Evolutionary conservation across 805 yeast species (phyloP), one percentile per base, ranked within the genome.

Genomic region (Ogataea trehaloabstinens): DNA sequence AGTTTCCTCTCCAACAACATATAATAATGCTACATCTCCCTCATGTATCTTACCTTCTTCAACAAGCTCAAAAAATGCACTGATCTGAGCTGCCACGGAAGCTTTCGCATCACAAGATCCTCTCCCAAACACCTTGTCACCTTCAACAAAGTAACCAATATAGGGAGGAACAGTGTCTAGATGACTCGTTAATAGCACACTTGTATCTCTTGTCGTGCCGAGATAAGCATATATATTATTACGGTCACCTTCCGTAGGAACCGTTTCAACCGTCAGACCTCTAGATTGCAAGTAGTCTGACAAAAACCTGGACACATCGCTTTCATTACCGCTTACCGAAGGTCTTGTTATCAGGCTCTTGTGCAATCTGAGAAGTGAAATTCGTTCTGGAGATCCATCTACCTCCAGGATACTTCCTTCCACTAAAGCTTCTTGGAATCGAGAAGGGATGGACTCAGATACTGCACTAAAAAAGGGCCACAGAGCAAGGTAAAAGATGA

Each of bases 21-120:
- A 81, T 33, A 82, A 59, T 7, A 82, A 56, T 0, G 78, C 62
- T 5, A 78, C 67, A 40, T 83, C 87, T 11, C 82, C 85, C 32
- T 72, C 76, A 7, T 51, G 41, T 13, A 77, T 48, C 15, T 56
- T 48, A 1, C 66, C 66, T 2, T 57, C 55, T 3, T 63, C 53
- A 4, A 70, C 42, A 25, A 82, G 52, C 28, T 76, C 73, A n/a
- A 71, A 56, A 20, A 72, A 69, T 1, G 87, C 77, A 20, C 68
- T 61, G 5, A 80, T 63, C 51, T 80, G 86, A 1, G 84, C 57
- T 0, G 85, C 83, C 13, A 82, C 79, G 7, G 85, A 77, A 0
- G 71, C 85, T 53, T 82, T 82, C n/a, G 85, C 89, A 52, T 82
- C 90, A 40, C 73, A 68, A 1, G 83, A 56, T 3, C 90, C 90